These are phyloP conservation scores for Zymoseptoria ardabiliae DNA, from an alignment of 2,329 filamentous ascomycete species.

Conservation along the genomic window DNA sequence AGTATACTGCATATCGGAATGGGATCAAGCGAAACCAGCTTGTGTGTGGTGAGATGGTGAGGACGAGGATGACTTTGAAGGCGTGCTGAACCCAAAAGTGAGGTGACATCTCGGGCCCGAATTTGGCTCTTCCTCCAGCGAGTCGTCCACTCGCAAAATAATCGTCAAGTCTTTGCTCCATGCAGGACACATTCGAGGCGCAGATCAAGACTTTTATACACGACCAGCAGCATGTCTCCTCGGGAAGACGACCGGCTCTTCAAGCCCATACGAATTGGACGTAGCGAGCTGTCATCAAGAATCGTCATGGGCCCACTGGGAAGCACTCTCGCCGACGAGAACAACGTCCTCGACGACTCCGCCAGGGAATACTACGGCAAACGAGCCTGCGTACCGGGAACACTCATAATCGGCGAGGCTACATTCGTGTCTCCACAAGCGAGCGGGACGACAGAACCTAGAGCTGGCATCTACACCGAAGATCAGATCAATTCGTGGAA, in stretches of 20 bases:
- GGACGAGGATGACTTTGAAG: neutral
- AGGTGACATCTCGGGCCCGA: neutral
- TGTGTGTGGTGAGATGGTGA: neutral
- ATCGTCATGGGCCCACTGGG: slow-evolving; percentile 53
- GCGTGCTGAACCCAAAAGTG: neutral
- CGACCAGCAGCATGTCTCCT: neutral
- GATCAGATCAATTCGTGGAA: slow-evolving; percentile 46
- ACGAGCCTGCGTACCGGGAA: slow-evolving; percentile 26
- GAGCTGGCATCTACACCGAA: slow-evolving; percentile 24
- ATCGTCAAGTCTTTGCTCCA: neutral
- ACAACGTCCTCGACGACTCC: slow-evolving; percentile 24
- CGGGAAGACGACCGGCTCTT: slow-evolving; percentile 25
- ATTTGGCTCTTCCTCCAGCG: neutral
- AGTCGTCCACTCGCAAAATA: neutral
- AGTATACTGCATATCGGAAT: no score
- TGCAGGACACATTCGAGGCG: neutral
- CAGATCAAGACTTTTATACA: neutral
- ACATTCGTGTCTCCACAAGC: slow-evolving; percentile 29
- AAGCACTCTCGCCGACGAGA: slow-evolving; percentile 39
- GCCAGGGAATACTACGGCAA: slow-evolving; percentile 29
- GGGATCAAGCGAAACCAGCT: no score
- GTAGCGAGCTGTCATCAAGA: slow-evolving; percentile 37
- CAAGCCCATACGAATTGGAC: slow-evolving; percentile 37
- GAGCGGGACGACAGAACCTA: slow-evolving; percentile 19
- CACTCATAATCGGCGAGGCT: slow-evolving; percentile 30